Evolutionary conservation across 208 protist species (phyloP), one percentile per base, ranked within the genome.

Genomic region (Phytomonas francai): DNA sequence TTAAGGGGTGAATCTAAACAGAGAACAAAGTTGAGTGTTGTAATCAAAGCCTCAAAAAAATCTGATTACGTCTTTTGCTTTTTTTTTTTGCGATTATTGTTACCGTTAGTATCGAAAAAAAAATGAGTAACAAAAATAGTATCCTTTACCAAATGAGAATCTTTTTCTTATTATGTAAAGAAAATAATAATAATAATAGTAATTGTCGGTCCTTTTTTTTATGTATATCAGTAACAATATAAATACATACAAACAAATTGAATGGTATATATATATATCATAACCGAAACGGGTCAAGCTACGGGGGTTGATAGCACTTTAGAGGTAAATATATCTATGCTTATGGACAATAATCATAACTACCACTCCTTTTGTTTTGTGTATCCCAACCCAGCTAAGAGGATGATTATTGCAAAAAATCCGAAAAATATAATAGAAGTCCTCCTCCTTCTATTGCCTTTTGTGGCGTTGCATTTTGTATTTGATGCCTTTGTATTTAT

Each of bases 151-250:
- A 3, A 49, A 3, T 19, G 6, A 19, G 16, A 22, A 49, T 49
- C 16, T 22, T 49, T 6, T 49, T 19, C 6, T 49, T 49, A 49
- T 49, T 22, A 11, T 36, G 3, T 8, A 36, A 36, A 11, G 33
- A 59, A 3, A 59, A 32, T 59, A 59, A 8, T 59, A 22, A 62
- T 19, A 62, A 62, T 19, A 62, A 62, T 62, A 62, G 12, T 62
- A 2, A 19, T 62, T 42, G 34, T 62, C 1, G 3, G 16, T 62
- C 31, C 9, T 34, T 3, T 62, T 11, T 29, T 33, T 33, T 32
- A 8, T 59, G 8, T 59, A 33, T 59, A 59, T 59, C 8, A 59
- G 5, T 33, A 33, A 59, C 7, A 33, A 62, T 42, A 2, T 62
- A 62, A 62, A 22, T 39, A 33, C 8, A 19, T 62, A n/a, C 4